Conservation (phyloP, 176 grass and related monocot species). For the Hordeum marinum region DNA sequence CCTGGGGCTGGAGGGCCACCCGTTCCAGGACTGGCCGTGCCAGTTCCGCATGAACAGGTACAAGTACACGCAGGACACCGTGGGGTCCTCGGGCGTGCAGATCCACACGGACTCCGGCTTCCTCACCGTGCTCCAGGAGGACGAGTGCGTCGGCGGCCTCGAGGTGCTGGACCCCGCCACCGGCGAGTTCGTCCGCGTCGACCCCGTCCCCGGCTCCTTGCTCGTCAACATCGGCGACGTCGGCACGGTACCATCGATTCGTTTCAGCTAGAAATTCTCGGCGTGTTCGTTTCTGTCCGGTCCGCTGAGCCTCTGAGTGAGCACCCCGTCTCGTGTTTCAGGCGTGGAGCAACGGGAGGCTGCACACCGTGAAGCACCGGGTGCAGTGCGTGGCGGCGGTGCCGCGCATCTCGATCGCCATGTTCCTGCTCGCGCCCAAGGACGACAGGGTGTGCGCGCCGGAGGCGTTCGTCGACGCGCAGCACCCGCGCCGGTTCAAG, state of each 20-base stretch:
- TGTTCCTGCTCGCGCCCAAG: slow-evolving; percentile 79
- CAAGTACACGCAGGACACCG: slow-evolving; percentile 59
- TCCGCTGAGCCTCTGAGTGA: not conserved
- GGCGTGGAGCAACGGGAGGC: slow-evolving; percentile 81
- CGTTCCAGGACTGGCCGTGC: slow-evolving; percentile 68
- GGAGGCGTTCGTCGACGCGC: slow-evolving; percentile 35
- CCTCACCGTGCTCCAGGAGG: slow-evolving; percentile 82
- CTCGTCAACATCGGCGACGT: slow-evolving; percentile 81
- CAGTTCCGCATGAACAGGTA: slow-evolving; percentile 81
- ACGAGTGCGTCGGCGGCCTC: slow-evolving; percentile 73
- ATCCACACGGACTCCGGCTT: slow-evolving; percentile 76
- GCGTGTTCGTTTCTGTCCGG: not conserved
- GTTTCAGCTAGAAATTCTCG: not conserved
- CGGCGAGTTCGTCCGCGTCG: slow-evolving; percentile 41
- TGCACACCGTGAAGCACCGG: slow-evolving; percentile 76
- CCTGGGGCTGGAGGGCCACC: slow-evolving; percentile 37
- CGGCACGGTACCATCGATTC: slow-evolving; percentile 39
- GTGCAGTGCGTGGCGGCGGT: slow-evolving; percentile 66
- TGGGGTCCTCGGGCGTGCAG: slow-evolving; percentile 65
- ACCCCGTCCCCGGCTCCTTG: slow-evolving; percentile 45
- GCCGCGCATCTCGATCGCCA: slow-evolving; percentile 64
- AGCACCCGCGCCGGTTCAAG: slow-evolving; percentile 53
- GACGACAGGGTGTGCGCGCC: slow-evolving; percentile 62
- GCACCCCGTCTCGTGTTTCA: not conserved
- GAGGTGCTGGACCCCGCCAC: slow-evolving; percentile 53